Evolutionary conservation across 192 early-diverging fungal species (phyloP), one percentile per base, ranked within the genome.

Genomic region (Backusella tarrabulga): DNA sequence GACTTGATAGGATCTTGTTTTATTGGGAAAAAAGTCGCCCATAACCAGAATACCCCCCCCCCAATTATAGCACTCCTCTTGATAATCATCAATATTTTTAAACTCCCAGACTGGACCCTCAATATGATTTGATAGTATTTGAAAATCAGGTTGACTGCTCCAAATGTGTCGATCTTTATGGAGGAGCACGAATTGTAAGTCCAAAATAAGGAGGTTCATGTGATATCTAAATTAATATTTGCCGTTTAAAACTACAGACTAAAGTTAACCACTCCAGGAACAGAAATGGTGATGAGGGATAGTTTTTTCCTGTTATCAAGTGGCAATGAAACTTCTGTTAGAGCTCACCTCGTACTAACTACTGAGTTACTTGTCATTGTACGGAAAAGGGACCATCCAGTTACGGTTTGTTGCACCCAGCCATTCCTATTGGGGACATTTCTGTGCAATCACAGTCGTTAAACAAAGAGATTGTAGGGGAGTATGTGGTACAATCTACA

Each of bases 1-100:
- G 86, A 23, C 78, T 90, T 68, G 87, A 90, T 74, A 85, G 78
- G n/a, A 80, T 87, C 17, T 70, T 90, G 72, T 76, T 78, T 32
- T 4, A 83, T 90, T 78, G 79, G 77, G 12, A 68, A 76, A 68
- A 73, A 74, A 63, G 56, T 4, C 9, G 9, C 26, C 26, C 56
- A 63, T 26, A 26, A 63, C 11, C 56, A 63, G 56, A 63, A 63
- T 29, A 63, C 23, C 8, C 54, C 21, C 23, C 8, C 54, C 21
- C 54, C 54, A 6, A 26, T 5, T 11, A 56, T 19, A 56, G n/a
- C 21, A 26, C 11, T 60, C 56, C 56, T 23, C 7, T 60, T 44
- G 15, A 17, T 9, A n/a, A 9, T 60, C 21, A 26, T 60, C 8
- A 26, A 26, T 14, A 60, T 60, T 60, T 60, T 60, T 23, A 60